A percentile compares a stretch with the other conserved stretches of the same genome.
Conservation (phyloP, 2,329 filamentous ascomycete genomes). For the Pseudopyrenochaeta lycopersici region DNA sequence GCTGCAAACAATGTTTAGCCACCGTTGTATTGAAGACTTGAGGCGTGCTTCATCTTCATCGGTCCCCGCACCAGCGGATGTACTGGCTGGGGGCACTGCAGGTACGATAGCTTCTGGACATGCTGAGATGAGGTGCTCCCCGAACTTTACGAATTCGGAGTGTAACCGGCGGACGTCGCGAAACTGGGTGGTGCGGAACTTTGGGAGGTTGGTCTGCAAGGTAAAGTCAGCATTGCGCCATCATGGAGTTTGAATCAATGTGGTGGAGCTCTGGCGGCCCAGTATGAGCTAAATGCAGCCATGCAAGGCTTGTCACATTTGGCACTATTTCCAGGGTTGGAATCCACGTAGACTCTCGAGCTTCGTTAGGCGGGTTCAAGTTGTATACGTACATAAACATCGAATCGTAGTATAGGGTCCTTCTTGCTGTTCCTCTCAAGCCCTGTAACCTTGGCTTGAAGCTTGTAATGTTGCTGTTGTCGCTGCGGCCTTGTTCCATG, state of each 20-base stretch:
- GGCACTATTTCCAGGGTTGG: neutral
- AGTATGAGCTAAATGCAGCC: too few species aligned
- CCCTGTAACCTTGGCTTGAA: slow-evolving; percentile 94
- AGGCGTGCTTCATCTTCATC: slow-evolving; percentile 93
- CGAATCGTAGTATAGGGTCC: slow-evolving; percentile 92
- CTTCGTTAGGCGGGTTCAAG: neutral
- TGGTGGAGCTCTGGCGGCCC: neutral
- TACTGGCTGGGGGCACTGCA: slow-evolving; percentile 92
- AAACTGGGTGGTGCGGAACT: slow-evolving; percentile 97
- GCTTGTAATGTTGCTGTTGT: slow-evolving; percentile 75
- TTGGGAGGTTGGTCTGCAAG: slow-evolving; percentile 91
- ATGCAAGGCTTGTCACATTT: neutral
- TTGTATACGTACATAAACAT: slow-evolving; percentile 80
- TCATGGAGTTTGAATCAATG: neutral
- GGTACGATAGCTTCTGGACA: slow-evolving; percentile 96
- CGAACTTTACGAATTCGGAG: slow-evolving; percentile 95
- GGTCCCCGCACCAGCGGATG: slow-evolving; percentile 91
- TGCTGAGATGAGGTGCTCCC: slow-evolving; percentile 94
- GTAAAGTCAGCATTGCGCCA: slow-evolving; percentile 12
- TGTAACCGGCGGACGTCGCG: slow-evolving; percentile 95
- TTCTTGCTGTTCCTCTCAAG: slow-evolving; percentile 94
- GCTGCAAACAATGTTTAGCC: slow-evolving; percentile 91
- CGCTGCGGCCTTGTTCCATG: slow-evolving; percentile 53
- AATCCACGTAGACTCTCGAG: neutral
- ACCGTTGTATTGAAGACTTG: slow-evolving; percentile 89